Percentiles rank a stretch among this genome's conserved stretches.
Evolutionary conservation across 2,329 filamentous ascomycete genomes (phyloP).

Genomic region (Ophidiomyces ophidiicola): DNA sequence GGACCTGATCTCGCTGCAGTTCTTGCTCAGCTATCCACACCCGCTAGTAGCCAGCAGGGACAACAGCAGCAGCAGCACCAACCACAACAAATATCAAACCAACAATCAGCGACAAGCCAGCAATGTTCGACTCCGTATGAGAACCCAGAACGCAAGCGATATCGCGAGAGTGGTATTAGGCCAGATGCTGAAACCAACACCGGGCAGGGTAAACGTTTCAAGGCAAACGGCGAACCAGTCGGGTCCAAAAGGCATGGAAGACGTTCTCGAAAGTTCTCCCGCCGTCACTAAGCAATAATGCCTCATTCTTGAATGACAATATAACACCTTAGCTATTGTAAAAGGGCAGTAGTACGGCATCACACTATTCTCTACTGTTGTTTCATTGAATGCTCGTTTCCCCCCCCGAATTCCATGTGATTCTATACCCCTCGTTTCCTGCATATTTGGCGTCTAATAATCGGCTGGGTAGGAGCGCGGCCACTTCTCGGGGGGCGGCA

Average conservation of each 20-base stretch:
- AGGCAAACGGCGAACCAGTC: constrained; percentile 21
- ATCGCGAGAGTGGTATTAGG: constrained; percentile 24
- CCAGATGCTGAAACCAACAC: constrained; percentile 23
- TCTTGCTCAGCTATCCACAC: constrained; percentile 21
- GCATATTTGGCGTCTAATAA: constrained; percentile 6
- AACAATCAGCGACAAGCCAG: constrained; percentile 9
- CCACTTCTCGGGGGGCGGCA: too few relatives aligned
- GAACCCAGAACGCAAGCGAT: constrained; percentile 33
- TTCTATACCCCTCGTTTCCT: constrained; percentile 5
- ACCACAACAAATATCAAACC: constrained; percentile 2
- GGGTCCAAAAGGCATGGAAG: constrained; percentile 29
- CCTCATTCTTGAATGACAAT: too few relatives aligned
- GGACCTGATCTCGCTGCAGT: constrained; percentile 15
- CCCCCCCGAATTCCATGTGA: background rate
- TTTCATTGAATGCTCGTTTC: too few relatives aligned
- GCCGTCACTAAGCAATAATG: background rate
- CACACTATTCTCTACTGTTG: background rate
- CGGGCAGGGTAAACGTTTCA: constrained; percentile 27
- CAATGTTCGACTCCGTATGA: constrained; percentile 21
- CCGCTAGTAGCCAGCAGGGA: constrained; percentile 23
- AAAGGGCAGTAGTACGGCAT: too few relatives aligned
- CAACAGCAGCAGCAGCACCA: constrained; percentile 15
- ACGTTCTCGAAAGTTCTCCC: constrained; percentile 1
- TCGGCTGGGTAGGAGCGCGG: too few relatives aligned
- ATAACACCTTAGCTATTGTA: too few relatives aligned